A percentile compares a stretch with the other conserved stretches of the same genome.
Conservation (phyloP, 78 protist species). For the Tieghemostelium lacteum region DNA sequence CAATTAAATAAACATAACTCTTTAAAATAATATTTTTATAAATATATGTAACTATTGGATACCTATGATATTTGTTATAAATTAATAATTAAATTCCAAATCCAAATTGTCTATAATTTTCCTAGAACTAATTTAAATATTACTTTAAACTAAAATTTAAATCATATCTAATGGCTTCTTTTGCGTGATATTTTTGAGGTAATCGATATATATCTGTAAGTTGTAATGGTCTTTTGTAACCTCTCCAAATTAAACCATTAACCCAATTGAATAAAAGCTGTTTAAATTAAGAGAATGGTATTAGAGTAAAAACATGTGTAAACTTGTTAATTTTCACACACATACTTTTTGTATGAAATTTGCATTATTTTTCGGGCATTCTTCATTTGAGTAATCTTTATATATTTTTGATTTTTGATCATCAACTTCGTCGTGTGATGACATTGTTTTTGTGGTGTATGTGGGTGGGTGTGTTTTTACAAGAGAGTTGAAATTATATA, state of each 20-base stretch:
- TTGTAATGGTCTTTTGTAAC: conserved; percentile 12
- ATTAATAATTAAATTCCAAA: not conserved
- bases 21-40: not conserved
- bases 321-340: too few relatives aligned
- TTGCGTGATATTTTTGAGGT: conserved; percentile 7
- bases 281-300: too few relatives aligned
- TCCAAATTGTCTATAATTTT: not conserved
- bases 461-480: too few relatives aligned
- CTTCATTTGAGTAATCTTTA: too few relatives aligned
- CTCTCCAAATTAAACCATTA: conserved; percentile 23
- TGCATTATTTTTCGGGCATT: too few relatives aligned
- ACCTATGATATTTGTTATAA: not conserved
- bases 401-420: too few relatives aligned
- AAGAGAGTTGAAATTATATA: too few relatives aligned
- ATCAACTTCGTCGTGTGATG: too few relatives aligned
- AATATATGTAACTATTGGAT: not conserved
- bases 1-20: not conserved
- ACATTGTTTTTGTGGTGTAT: too few relatives aligned
- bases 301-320: too few relatives aligned
- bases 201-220: conserved; percentile 26
- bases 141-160: not conserved
- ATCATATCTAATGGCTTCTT: conserved; percentile 3
- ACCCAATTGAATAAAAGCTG: conserved; percentile 32
- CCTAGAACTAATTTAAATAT: not conserved
- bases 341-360: too few relatives aligned